A percentile compares a stretch with the other conserved stretches of the same genome.
Evolutionary conservation across 176 grass and related monocot species (phyloP).

Genomic region (Oryza coarctata): DNA sequence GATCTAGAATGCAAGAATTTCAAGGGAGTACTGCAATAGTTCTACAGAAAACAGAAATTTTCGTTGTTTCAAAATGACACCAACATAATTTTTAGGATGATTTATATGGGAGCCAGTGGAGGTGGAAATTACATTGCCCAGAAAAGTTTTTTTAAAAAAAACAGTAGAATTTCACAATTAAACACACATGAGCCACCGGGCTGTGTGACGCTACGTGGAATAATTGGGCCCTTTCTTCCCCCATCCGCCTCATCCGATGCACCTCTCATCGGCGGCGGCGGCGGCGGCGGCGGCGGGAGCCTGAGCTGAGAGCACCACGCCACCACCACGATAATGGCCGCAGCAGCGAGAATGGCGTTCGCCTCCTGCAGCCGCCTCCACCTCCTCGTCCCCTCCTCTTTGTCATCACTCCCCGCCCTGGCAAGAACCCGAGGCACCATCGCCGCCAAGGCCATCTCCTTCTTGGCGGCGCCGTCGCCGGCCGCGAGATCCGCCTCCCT

Average conservation of each 20-base stretch:
- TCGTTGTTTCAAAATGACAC: too few relatives aligned
- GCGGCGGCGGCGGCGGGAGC: neutral
- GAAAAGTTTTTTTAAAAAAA: too few relatives aligned
- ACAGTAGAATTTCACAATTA: too few relatives aligned
- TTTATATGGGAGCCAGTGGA: too few relatives aligned
- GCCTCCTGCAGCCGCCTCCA: slow-evolving; percentile 2
- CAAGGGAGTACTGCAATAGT: too few relatives aligned
- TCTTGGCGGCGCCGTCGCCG: slow-evolving; percentile 2
- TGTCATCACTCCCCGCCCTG: neutral
- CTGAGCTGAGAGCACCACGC: neutral
- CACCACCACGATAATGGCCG: slow-evolving; percentile 6
- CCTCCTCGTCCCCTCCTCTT: slow-evolving; percentile 14
- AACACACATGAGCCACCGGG: neutral
- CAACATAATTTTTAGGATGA: too few relatives aligned
- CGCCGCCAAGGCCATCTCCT: slow-evolving; percentile 20
- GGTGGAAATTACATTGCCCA: too few relatives aligned
- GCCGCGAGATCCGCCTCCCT: slow-evolving; percentile 33
- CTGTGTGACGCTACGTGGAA: neutral
- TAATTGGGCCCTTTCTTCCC: slow-evolving; percentile 1
- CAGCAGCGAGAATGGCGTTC: slow-evolving; percentile 38
- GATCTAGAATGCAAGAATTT: too few relatives aligned
- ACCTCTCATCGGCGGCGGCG: neutral
- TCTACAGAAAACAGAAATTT: too few relatives aligned
- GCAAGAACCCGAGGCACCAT: neutral
- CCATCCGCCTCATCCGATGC: slow-evolving; percentile 17